A percentile compares a stretch with the other conserved stretches of the same genome.
Conservation (phyloP, 1,284 basidiomycete genomes). For the Papiliotrema nemorosa region DNA sequence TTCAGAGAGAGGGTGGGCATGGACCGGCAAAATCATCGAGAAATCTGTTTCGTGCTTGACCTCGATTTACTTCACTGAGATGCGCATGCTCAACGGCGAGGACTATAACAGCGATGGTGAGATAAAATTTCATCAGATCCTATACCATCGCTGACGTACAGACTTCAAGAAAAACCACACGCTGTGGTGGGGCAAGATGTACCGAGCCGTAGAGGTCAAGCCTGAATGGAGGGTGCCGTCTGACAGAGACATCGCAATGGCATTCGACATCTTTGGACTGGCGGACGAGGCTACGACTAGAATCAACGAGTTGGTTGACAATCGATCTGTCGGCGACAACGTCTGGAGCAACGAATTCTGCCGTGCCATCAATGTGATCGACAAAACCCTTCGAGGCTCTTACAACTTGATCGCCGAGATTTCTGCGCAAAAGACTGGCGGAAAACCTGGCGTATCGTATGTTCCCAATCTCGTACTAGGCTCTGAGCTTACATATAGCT, state of each 20-base stretch:
- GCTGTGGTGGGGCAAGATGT: slow-evolving; percentile 77
- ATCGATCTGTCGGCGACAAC: slow-evolving; percentile 56
- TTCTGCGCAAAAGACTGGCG: slow-evolving; percentile 37
- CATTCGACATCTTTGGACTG: slow-evolving; percentile 65
- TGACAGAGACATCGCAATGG: slow-evolving; percentile 65
- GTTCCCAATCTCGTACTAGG: slow-evolving; percentile 1
- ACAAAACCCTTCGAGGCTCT: slow-evolving; percentile 32
- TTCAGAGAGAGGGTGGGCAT: slow-evolving; percentile 84
- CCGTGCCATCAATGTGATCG: slow-evolving; percentile 57
- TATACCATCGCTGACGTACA: slow-evolving; percentile 31
- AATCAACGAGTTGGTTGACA: slow-evolving; percentile 63
- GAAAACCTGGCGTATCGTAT: slow-evolving; percentile 26
- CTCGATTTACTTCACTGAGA: slow-evolving; percentile 74
- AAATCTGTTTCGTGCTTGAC: slow-evolving; percentile 73
- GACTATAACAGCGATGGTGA: slow-evolving; percentile 73
- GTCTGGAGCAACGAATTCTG: slow-evolving; percentile 90
- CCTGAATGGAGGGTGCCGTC: slow-evolving; percentile 75
- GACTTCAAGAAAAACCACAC: slow-evolving; percentile 72
- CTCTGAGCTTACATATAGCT: slow-evolving; percentile 35
- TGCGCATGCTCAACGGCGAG: slow-evolving; percentile 76
- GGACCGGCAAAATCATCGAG: slow-evolving; percentile 73
- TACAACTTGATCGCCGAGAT: slow-evolving; percentile 44
- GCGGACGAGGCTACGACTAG: slow-evolving; percentile 61
- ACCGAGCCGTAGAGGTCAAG: slow-evolving; percentile 72
- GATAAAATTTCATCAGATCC: slow-evolving; percentile 24